phyloP scores from a whole-genome alignment of 495 filamentous ascomycete genomes.

The Penicillium pancosmium region DNA sequence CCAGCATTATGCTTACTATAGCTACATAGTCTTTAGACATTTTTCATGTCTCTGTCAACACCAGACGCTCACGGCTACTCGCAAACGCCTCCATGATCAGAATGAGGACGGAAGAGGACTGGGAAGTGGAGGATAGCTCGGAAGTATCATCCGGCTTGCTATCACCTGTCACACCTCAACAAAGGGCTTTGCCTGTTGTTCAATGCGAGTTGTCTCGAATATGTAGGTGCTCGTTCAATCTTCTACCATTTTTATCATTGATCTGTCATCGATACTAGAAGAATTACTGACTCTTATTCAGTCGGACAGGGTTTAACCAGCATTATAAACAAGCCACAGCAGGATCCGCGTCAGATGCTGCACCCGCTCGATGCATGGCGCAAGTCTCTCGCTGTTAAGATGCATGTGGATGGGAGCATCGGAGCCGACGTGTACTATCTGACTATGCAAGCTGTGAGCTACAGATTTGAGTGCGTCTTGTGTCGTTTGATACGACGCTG shows the following conservation, averaged over 20 bases:
- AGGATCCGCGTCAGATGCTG: neutral
- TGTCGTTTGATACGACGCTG: conserved; percentile 1
- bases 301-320: neutral
- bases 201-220: conserved; percentile 3
- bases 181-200: neutral
- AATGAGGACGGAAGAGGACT: neutral
- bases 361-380: neutral
- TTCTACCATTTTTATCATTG: neutral
- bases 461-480: conserved; percentile 5
- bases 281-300: neutral
- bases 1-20: neutral
- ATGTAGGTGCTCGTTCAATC: neutral
- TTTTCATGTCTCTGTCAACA: conserved; percentile 3
- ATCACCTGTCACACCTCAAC: conserved; percentile 1
- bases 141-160: conserved; percentile 1
- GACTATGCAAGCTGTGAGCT: conserved; percentile 1
- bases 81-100: neutral
- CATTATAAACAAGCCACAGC: neutral
- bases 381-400: conserved; percentile 1
- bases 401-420: neutral
- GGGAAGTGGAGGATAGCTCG: neutral
- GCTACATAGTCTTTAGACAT: conserved; percentile 1
- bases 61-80: conserved; percentile 5
- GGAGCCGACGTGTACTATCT: neutral
- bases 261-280: neutral